Conservation (phyloP, 176 grass and related monocot genomes). For the Oryza rufipogon region DNA sequence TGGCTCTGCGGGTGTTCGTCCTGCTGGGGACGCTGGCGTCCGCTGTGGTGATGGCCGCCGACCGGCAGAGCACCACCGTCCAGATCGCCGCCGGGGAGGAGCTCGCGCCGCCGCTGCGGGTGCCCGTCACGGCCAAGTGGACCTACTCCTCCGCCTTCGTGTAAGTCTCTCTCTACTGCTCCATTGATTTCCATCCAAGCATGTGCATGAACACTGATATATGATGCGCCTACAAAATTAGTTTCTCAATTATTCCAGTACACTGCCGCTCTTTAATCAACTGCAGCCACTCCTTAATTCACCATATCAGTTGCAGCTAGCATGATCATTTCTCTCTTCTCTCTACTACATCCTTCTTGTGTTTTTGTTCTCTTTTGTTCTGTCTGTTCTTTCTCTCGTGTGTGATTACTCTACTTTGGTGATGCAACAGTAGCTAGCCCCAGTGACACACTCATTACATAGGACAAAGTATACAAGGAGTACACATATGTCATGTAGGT, state of each 20-base stretch:
- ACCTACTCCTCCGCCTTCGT: slow-evolving; percentile 70
- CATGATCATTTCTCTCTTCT: not conserved
- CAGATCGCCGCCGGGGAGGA: slow-evolving; percentile 6
- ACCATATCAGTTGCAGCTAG: no score
- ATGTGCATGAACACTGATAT: not conserved
- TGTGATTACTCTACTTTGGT: not conserved
- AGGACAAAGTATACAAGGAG: not conserved
- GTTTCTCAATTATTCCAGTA: no score
- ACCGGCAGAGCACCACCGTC: slow-evolving; percentile 54
- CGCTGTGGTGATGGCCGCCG: slow-evolving; percentile 62
- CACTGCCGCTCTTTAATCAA: no score
- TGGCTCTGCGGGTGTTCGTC: slow-evolving; percentile 48
- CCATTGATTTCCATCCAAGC: not conserved
- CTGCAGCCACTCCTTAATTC: no score
- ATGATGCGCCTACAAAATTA: no score
- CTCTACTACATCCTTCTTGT: no score
- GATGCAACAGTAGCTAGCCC: not conserved
- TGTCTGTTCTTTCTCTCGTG: no score
- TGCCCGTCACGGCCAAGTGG: slow-evolving; percentile 70
- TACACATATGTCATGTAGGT: not conserved
- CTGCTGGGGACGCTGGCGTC: slow-evolving; percentile 57
- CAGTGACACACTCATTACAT: not conserved
- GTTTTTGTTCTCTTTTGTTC: not conserved
- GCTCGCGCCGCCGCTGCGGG: slow-evolving; percentile 25
- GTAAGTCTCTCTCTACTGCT: slow-evolving; percentile 40